phyloP scores from a whole-genome alignment of 2,329 filamentous ascomycete genomes.

The Exophiala xenobiotica region DNA sequence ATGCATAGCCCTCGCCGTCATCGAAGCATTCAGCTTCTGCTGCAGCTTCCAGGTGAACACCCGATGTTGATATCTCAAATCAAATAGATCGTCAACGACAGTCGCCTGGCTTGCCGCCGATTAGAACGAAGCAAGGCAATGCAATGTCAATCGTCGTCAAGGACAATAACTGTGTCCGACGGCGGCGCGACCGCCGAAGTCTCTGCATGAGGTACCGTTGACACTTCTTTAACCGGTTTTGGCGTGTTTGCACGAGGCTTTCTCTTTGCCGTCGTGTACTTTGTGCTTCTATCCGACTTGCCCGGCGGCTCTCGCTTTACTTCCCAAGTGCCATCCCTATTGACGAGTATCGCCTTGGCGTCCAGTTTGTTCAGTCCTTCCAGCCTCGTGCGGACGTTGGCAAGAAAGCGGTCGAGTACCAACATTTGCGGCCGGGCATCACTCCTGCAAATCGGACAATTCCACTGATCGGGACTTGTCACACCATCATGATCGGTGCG shows the following conservation, averaged over 20 bases:
- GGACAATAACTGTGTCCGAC: neutral
- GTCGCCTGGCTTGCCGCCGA: too few species aligned
- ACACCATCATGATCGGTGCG: constrained; percentile 48
- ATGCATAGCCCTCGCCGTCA: too few species aligned
- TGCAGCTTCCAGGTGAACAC: too few species aligned
- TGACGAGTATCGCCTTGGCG: constrained; percentile 62
- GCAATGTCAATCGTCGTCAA: neutral
- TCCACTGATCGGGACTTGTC: constrained; percentile 71
- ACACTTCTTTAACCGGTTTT: too few species aligned
- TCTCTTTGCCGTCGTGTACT: neutral
- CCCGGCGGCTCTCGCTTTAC: neutral
- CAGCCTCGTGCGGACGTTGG: constrained; percentile 59
- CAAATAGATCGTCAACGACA: too few species aligned
- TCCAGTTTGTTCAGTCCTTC: constrained; percentile 49
- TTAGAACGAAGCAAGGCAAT: too few species aligned
- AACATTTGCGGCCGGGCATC: constrained; percentile 76
- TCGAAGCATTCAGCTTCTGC: too few species aligned
- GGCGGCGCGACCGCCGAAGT: neutral
- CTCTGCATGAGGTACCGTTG: neutral
- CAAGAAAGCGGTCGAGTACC: constrained; percentile 71
- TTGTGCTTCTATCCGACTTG: neutral
- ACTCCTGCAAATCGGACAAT: constrained; percentile 75
- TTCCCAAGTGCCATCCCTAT: constrained; percentile 64
- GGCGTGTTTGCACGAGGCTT: too few species aligned
- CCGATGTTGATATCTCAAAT: too few species aligned